Evolutionary conservation across 805 yeast species (phyloP), one percentile per base, ranked within the genome.

Genomic region (Saccharomycopsis sp.): DNA sequence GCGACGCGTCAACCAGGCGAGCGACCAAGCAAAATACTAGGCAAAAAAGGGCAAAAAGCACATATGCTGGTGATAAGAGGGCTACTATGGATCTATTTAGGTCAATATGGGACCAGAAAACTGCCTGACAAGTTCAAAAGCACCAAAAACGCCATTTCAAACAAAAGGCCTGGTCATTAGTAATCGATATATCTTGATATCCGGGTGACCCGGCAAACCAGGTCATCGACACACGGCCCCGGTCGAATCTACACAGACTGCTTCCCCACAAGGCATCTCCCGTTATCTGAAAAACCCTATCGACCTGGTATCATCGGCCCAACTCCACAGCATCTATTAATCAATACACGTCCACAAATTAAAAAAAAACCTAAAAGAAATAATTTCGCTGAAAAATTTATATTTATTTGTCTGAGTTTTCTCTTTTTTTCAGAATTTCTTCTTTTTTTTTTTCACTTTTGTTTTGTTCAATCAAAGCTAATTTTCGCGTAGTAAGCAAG

Each of bases 401-500:
- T 44, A 44, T 44, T 44, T 44, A 44, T 44, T 44, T 44, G 49
- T 44, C 22, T 44, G 49, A 19, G 19, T 44, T 44, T 44, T 44
- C 49, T 17, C 49, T 44, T 44, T 44, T 44, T 44, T 44, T 17
- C 12, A 3, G 9, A 8, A 44, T 44, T 44, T 44, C 14, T 44
- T 17, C 22, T 44, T 12, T 44, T 44, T 44, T 44, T 44, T 44
- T 8, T 44, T 44, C 22, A 44, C 22, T 44, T 44, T 44, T 44
- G 22, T 44, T 44, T 44, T 44, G 19, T 17, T 3, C 5, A 44
- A 7, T 17, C 12, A 44, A 44, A 44, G 19, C 22, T 44, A 44
- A 44, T 44, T 44, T 44, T 44, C 22, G 38, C 38, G 12, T 12
- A 29, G 9, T 5, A 29, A 44, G 49, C 49, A 44, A 12, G 3